Evolutionary conservation across 2,329 filamentous ascomycete species (phyloP).

Genomic region (Calonectria pauciramosa): DNA sequence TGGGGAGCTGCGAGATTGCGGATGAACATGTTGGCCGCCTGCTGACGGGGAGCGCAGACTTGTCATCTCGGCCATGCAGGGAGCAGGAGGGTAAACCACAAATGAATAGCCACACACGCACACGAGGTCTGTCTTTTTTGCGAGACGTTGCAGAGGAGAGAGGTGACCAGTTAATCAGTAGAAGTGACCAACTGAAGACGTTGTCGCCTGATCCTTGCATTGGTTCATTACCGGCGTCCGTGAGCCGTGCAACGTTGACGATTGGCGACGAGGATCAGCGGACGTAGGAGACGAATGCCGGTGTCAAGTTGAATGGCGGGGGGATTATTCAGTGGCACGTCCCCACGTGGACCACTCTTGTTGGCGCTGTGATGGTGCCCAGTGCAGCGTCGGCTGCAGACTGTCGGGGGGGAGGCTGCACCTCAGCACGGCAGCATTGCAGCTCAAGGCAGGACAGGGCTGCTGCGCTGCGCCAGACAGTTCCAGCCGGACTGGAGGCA

Average conservation of each 20-base stretch:
- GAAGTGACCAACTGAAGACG: background rate
- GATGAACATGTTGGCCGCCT: constrained; percentile 10
- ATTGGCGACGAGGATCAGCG: constrained; percentile 6
- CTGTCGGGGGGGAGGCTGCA: background rate
- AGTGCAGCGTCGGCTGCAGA: background rate
- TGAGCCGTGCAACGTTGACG: background rate
- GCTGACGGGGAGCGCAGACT: background rate
- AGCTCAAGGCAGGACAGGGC: background rate
- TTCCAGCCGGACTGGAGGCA: background rate
- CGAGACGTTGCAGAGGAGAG: background rate
- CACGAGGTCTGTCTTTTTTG: background rate
- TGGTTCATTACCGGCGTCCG: constrained; percentile 11
- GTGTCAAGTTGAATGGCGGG: constrained; percentile 17
- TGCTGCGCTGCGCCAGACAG: background rate
- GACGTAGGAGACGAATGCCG: background rate
- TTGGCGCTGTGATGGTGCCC: constrained; percentile 9
- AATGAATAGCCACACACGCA: background rate
- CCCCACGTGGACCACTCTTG: constrained; percentile 22
- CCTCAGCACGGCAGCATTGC: background rate
- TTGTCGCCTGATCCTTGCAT: constrained; percentile 13
- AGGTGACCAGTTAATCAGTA: background rate
- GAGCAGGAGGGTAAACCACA: background rate
- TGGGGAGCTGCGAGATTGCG: background rate
- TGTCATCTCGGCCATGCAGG: constrained; percentile 1
- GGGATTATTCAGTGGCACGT: constrained; percentile 17